phyloP scores from a whole-genome alignment of 2,329 filamentous ascomycete species.

The Mariannaea elegans region DNA sequence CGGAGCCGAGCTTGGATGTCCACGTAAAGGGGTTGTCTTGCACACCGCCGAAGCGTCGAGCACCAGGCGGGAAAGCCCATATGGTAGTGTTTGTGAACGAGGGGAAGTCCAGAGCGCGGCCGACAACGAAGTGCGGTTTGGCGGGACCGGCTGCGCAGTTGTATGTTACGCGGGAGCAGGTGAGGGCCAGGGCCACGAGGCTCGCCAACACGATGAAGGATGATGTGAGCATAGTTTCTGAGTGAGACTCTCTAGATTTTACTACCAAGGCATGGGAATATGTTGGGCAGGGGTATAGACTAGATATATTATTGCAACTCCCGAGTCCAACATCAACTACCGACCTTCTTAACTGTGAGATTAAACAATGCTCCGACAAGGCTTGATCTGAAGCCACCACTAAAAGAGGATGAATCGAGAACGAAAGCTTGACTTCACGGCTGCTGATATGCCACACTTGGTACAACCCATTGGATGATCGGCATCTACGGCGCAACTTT shows the following conservation, averaged over 20 bases:
- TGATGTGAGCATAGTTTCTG: conserved; percentile 1
- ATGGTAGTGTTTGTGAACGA: conserved; percentile 18
- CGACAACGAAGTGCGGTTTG: conserved; percentile 8
- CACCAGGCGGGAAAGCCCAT: conserved; percentile 23
- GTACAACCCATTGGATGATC: too few relatives aligned
- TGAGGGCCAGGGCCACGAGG: conserved; percentile 2
- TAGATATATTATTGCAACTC: too few relatives aligned
- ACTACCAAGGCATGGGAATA: neutral
- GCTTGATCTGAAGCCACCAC: too few relatives aligned
- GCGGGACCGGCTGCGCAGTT: neutral
- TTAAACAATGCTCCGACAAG: too few relatives aligned
- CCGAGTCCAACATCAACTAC: too few relatives aligned
- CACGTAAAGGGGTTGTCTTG: conserved; percentile 22
- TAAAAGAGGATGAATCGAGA: too few relatives aligned
- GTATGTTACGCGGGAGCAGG: conserved; percentile 20
- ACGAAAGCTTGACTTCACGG: too few relatives aligned
- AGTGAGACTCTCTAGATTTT: neutral
- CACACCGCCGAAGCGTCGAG: conserved; percentile 21
- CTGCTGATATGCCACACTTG: too few relatives aligned
- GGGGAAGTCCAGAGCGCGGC: conserved; percentile 27
- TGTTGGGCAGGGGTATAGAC: neutral
- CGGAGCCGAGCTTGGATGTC: conserved; percentile 22
- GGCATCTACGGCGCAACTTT: too few relatives aligned
- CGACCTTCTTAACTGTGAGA: too few relatives aligned
- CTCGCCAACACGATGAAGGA: neutral